Base-by-base conservation (phyloP, 106 monocot species). In the Acanthochlamys bracteata region DNA sequence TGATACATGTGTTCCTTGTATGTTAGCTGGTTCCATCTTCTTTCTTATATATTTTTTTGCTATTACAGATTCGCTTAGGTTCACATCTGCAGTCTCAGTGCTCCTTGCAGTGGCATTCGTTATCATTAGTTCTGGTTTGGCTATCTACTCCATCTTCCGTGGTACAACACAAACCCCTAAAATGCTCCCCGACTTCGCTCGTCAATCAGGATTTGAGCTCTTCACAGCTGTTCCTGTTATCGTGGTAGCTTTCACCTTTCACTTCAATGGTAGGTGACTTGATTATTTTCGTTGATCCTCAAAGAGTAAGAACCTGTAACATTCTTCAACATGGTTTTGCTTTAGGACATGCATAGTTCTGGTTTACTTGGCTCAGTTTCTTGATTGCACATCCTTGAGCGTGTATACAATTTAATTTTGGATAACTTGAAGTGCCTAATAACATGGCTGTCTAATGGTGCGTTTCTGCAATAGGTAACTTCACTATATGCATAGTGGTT, bases 201-300 rank as follows among this genome's bases (percentile, higher is more conserved):
- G 71, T 24, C 70, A 76, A 0, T 69, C 86, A n/a, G 80, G 53
- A 40, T 80, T 84, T 51, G 81, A 95, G 47, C 80, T 95, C 53
- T 86, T 95, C 76, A 90, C 90, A 43, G 84, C 95, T 11, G 74
- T 86, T 55, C 95, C 95, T 0, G 87, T 95, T 66, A 76, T 95
- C 40, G 90, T 95, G 52, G 71, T 87, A 15, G 84, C 95, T 26
- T 95, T 90, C 87, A 90, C 95, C 45, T 95, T 95, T 84, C 95
- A 90, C 71, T 95, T 90, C 81, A 95, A 95, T 20, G 84, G 95
- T 95, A 66, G 64, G 24, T 51, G 51, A 19, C 24, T 11, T 64
- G 17, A 33, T 14, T 43, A 1, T 33, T 33, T 33, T 33, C 1
- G 33, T 33, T 33, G 33, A 33, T 3, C 33, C 33, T 33, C 33